Conservation (phyloP, 2,329 filamentous ascomycete species). For the Arthrobotrys sphaeroides region DNA sequence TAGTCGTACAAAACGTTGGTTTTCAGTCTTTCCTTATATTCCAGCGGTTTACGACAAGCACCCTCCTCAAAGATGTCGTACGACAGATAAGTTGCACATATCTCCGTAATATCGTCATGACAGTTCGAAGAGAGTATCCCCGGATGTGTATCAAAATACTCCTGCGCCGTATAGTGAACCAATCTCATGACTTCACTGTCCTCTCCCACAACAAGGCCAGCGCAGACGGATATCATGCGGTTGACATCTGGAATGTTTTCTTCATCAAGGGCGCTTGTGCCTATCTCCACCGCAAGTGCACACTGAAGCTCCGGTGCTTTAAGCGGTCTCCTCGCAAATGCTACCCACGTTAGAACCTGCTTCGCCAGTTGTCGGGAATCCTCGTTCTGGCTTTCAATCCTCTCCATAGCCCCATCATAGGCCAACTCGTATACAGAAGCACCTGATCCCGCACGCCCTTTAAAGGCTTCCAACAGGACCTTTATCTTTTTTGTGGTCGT, state of each 20-base stretch:
- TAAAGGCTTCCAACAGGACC: not conserved
- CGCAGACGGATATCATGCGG: not conserved
- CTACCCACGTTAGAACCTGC: conserved; percentile 3
- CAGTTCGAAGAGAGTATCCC: not conserved
- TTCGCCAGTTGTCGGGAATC: not conserved
- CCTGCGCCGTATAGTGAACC: conserved; percentile 20
- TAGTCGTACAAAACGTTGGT: conserved; percentile 46
- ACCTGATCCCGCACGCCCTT: not conserved
- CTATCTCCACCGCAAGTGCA: conserved; percentile 16
- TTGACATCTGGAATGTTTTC: conserved; percentile 5
- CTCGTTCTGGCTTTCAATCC: not conserved
- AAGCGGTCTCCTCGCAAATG: conserved; percentile 2
- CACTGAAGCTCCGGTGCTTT: not conserved
- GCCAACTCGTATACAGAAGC: not conserved
- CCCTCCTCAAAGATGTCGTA: not conserved
- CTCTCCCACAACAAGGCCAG: conserved; percentile 12
- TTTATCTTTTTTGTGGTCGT: not conserved
- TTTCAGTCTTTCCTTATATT: not conserved
- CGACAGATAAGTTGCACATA: not conserved
- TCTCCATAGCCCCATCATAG: conserved; percentile 14
- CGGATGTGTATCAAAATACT: conserved; percentile 7
- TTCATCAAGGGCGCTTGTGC: not conserved
- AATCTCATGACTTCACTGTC: conserved; percentile 5
- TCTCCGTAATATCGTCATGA: not conserved
- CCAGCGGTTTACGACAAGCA: not conserved